Base-by-base conservation (phyloP, 352 stramenopile genomes). In the Elongisporangium anandrum region DNA sequence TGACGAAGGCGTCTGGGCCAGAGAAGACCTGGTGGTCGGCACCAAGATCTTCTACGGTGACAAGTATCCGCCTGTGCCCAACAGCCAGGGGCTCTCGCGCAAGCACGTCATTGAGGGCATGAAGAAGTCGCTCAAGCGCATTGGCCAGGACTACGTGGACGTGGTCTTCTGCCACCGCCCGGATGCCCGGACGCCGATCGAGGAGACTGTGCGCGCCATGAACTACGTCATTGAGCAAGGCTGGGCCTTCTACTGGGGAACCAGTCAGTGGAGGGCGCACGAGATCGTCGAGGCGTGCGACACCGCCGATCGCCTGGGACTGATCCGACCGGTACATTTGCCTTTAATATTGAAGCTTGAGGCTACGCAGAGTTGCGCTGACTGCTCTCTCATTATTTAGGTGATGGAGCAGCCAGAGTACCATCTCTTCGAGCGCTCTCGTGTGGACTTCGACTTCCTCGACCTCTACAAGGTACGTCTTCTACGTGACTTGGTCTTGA, bases 121-220 rank as follows among this genome's bases (percentile, higher is more conserved):
- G 50, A 76, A 73, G 41, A 45, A 69, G 0, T 74, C 71, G 26
- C 54, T 87, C 6, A 61, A 70, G 50, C 72, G 73, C 26, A 48
- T 85, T 2, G 63, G 62, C 3, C 55, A 70, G 21, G 68, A 75
- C 21, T 79, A 77, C 22, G 73, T 85, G 4, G 77, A 87, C 53
- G 50, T 87, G 3, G 63, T 81, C 52, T 87, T 82, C 57, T 77
- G 66, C 55, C 77, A 87, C 55, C 74, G 73, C 17, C 57, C 68
- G 45, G 77, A 87, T 22, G 57, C 67, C 13, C 55, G 38, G 47
- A 81, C 68, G 49, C 77, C 68, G 1, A 84, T 84, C 20, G 76
- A 86, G 60, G 79, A 87, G 61, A 85, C 62, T 6, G 65, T 88
- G 19, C 72, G 78, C 17, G 73, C 74, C 50, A 87, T 88, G 75